Base-by-base conservation (phyloP, 1,284 basidiomycete genomes). In the Lentinula novae-zelandiae region DNA sequence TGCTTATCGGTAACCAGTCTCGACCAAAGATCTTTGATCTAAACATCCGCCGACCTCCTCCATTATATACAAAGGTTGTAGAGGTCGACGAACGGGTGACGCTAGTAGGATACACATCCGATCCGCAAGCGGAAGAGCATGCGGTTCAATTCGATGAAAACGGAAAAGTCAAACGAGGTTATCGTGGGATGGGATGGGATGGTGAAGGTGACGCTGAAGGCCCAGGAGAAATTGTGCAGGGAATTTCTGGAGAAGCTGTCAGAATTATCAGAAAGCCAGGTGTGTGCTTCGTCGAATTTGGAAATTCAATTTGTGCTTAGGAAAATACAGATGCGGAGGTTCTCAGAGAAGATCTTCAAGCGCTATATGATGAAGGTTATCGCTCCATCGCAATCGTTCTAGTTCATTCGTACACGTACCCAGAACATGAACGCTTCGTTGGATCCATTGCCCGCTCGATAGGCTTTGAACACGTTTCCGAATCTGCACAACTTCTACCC, bases 11-110 rank as follows among this genome's bases (percentile, higher is more conserved):
- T 10, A 98, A 97, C 72, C 96, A 98, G 72, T 89, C 93, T 8
- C 87, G 96, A 38, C 96, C 94, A 0, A 86, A 82, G 69, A 95
- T 95, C 64, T 95, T 95, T 69, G 93, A 95, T 75, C 80, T 96
- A 53, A 90, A 94, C 72, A 89, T 95, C 71, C 80, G 90, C 52
- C 89, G 95, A 36, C 82, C 92, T 0, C 73, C 85, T 0, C 90
- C 93, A 4, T 78, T 98, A 3, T 98, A 96, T 72, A 83, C 86
- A 0, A 80, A 81, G 1, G 89, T 98, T 1, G 70, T 96, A 22
- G 95, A 98, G 72, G 87, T 98, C 1, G 94, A 97, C 68, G 96
- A 99, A 74, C 87, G 96, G 2, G 95, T 98, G 5, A 97, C 96
- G 0, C 82, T 97, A 6, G 89, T 97, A 0, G 95, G 95, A 6